These are phyloP conservation scores for Sugiyamaella neomexicana DNA, from an alignment of 1,139 yeast genomes.

Conservation along the genomic window DNA sequence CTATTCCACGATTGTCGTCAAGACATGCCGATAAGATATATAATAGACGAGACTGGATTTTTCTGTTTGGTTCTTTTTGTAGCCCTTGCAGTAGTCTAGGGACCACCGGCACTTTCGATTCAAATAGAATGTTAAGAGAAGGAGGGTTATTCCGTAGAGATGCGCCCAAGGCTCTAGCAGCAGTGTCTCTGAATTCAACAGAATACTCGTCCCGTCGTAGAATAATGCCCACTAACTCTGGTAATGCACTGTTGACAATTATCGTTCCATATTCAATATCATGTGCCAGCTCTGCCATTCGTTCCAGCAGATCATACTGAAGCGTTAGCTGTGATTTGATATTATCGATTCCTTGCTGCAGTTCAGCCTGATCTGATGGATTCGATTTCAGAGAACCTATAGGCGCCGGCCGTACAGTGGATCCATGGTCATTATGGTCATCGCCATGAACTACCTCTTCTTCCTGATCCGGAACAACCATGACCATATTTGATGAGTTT, in stretches of 20 bases:
- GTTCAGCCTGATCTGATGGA: not conserved
- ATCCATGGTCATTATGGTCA: not conserved
- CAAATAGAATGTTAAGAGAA: constrained; percentile 48
- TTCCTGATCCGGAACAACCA: not conserved
- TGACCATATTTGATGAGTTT: constrained; percentile 13
- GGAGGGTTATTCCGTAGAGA: constrained; percentile 68
- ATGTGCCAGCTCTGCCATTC: constrained; percentile 60
- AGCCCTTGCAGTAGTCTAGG: constrained; percentile 26
- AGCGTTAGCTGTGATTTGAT: constrained; percentile 4
- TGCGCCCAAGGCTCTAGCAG: constrained; percentile 41
- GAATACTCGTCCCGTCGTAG: constrained; percentile 24
- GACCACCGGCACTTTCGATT: constrained; percentile 15
- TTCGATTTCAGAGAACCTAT: not conserved
- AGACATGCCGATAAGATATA: constrained; percentile 38
- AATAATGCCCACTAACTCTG: constrained; percentile 33
- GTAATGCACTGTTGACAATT: constrained; percentile 36
- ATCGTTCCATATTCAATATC: constrained; percentile 62
- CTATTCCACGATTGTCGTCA: constrained; percentile 21
- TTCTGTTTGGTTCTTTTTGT: constrained; percentile 22
- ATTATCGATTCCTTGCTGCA: constrained; percentile 3
- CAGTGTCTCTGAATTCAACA: constrained; percentile 32
- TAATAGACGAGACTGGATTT: constrained; percentile 31
- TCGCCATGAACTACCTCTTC: not conserved
- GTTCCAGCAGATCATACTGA: constrained; percentile 39
- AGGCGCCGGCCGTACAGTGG: not conserved